Percentiles rank a stretch among this genome's conserved stretches.
These are phyloP conservation scores for Eremothecium gossypii DNA, from an alignment of 1,139 yeast genomes.

Conservation along the genomic window DNA sequence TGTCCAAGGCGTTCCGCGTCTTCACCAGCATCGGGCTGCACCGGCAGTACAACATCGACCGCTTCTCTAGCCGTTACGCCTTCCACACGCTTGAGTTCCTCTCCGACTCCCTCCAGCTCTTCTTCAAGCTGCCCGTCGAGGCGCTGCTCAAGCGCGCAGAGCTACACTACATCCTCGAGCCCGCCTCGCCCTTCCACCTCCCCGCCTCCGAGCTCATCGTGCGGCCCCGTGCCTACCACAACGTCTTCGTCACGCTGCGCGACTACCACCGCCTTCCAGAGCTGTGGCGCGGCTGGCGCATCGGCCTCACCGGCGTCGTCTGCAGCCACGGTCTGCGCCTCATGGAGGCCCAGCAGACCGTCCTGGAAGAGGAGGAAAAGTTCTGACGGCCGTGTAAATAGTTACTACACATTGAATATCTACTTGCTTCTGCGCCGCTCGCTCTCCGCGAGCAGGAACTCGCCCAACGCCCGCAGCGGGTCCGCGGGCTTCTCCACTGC, in stretches of 20 bases:
- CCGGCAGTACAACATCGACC: slow-evolving; percentile 58
- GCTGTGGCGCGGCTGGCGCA: slow-evolving; percentile 86
- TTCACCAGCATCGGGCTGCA: slow-evolving; percentile 68
- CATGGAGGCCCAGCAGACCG: slow-evolving; percentile 43
- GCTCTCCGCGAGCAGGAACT: slow-evolving; percentile 49
- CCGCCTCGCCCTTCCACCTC: slow-evolving; percentile 16
- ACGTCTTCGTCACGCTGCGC: slow-evolving; percentile 40
- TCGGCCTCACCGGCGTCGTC: slow-evolving; percentile 66
- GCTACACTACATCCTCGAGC: slow-evolving; percentile 46
- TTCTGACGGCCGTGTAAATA: slow-evolving; percentile 17
- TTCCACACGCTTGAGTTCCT: slow-evolving; percentile 46
- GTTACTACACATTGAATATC: slow-evolving; percentile 1
- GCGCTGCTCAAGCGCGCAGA: slow-evolving; percentile 80
- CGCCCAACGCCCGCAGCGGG: slow-evolving; percentile 64
- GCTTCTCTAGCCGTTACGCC: slow-evolving; percentile 52
- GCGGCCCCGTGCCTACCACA: slow-evolving; percentile 43
- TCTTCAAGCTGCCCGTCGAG: slow-evolving; percentile 77
- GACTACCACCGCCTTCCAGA: slow-evolving; percentile 37
- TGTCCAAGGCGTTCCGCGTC: slow-evolving; percentile 49
- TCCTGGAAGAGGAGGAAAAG: slow-evolving; percentile 31
- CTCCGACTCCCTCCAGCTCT: slow-evolving; percentile 56
- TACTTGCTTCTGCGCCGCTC: slow-evolving; percentile 17
- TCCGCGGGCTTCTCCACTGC: slow-evolving; percentile 54
- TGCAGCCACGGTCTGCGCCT: slow-evolving; percentile 81
- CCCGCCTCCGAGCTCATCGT: slow-evolving; percentile 41